Evolutionary conservation across 768 basidiomycete species (phyloP).

Genomic region (Suillus sp.): DNA sequence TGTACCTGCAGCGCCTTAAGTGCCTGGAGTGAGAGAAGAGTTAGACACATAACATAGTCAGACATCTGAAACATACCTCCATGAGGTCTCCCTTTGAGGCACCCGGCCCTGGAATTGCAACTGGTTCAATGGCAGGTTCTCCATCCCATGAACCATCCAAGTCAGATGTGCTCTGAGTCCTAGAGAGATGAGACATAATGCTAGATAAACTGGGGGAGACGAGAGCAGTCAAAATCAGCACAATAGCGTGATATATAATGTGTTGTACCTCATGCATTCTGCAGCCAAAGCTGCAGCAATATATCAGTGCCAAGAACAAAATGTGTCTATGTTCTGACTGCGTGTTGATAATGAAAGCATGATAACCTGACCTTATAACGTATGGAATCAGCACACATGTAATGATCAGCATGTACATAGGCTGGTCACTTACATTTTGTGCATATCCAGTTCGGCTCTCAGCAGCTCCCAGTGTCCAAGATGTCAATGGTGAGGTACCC

Average conservation of each 20-base stretch:
- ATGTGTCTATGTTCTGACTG: too few species aligned
- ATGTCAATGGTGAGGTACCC: slow-evolving; percentile 69
- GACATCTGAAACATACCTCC: not conserved
- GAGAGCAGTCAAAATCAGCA: not conserved
- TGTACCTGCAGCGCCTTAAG: not conserved
- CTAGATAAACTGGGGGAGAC: not conserved
- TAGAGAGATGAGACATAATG: not conserved
- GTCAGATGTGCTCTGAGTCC: not conserved
- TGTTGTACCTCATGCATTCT: too few species aligned
- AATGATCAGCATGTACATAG: too few species aligned
- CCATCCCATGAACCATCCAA: not conserved
- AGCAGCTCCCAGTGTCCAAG: too few species aligned
- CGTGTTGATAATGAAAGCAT: too few species aligned
- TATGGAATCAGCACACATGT: too few species aligned
- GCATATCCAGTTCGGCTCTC: too few species aligned
- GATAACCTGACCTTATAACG: too few species aligned
- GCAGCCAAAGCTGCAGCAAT: too few species aligned
- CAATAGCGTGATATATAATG: not conserved
- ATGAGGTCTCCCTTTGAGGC: not conserved
- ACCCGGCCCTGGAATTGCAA: not conserved
- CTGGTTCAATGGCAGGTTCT: not conserved
- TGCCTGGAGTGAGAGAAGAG: not conserved
- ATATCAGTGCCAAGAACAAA: too few species aligned
- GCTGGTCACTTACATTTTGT: too few species aligned
- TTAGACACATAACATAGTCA: not conserved